Conservation (phyloP, 305 asterid genomes). For the Rubia occidens region DNA sequence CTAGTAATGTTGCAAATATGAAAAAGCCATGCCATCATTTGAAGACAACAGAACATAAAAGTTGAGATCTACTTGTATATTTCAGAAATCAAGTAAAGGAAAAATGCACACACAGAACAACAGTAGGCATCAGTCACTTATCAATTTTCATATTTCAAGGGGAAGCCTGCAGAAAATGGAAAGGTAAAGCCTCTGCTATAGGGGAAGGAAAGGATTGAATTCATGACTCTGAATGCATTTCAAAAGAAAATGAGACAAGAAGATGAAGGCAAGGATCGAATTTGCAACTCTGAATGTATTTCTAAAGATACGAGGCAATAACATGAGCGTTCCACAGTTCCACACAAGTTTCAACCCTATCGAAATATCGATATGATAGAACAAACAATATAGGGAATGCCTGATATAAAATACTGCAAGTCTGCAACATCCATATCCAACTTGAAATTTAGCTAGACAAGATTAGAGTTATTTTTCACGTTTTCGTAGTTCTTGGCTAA, state of each 20-base stretch:
- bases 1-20: conserved; percentile 26
- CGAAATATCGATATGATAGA: neutral
- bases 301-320: neutral
- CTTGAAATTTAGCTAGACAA: neutral
- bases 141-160: neutral
- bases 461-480: neutral
- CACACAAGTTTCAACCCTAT: neutral
- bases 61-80: neutral
- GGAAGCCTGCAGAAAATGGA: neutral
- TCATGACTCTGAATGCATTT: neutral
- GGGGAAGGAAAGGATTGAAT: neutral
- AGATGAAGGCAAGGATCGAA: neutral
- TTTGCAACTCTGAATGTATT: neutral
- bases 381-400: neutral
- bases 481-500: too few species aligned
- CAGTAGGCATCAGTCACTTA: neutral
- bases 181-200: neutral
- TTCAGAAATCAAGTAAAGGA: neutral
- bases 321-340: neutral
- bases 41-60: neutral
- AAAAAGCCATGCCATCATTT: neutral
- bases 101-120: neutral
- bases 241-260: neutral
- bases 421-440: neutral
- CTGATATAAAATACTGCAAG: neutral